Base-by-base conservation (phyloP, 345 rosid species). In the Eutrema japonicum region DNA sequence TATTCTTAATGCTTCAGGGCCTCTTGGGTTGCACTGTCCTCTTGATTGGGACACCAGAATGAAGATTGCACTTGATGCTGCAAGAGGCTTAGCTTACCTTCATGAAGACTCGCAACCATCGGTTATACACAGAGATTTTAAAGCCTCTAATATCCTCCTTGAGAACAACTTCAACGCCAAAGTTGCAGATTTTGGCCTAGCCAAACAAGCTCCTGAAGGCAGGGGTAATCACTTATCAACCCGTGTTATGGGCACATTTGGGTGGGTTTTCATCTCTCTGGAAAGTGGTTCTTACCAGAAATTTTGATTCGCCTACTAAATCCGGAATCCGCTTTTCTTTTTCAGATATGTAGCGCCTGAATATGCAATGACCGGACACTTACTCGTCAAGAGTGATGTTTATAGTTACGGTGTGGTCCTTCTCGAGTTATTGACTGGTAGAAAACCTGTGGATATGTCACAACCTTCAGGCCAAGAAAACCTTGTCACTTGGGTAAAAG, bases 191-290 rank as follows among this genome's bases (percentile, higher is more conserved):
- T 95, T 95, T 78, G 99, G 99, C 61, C 85, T 95, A 66, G 99
- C 99, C 70, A 95, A 90, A 77, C 99, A 92, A 85, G 99, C 99
- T 64, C 99, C 99, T 49, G 99, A 95, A 87, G 97, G 99, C 84
- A 87, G 93, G 84, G 80, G 88, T 76, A 95, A 88, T 83, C 86
- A 92, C 82, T 84, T 92, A 38, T 92, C 99, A 45, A 95, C 99
- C 68, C 96, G 99, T 51, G 99, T 95, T 62, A 95, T 95, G 99
- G 99, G 99, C 75, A 95, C 99, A 18, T 95, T 95, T 78, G 98
- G 99, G 99, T 95, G 63, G 77, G 96, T 79, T 81, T 47, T 56
- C 67, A 58, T 29, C 47, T 64, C 60, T 43, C 48, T 54, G 0
- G 16, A 6, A 14, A 22, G 7, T 40, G 33, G 18, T 38, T 18